Evolutionary conservation across 2,329 filamentous ascomycete species (phyloP).

Genomic region (Penicillium sp.): DNA sequence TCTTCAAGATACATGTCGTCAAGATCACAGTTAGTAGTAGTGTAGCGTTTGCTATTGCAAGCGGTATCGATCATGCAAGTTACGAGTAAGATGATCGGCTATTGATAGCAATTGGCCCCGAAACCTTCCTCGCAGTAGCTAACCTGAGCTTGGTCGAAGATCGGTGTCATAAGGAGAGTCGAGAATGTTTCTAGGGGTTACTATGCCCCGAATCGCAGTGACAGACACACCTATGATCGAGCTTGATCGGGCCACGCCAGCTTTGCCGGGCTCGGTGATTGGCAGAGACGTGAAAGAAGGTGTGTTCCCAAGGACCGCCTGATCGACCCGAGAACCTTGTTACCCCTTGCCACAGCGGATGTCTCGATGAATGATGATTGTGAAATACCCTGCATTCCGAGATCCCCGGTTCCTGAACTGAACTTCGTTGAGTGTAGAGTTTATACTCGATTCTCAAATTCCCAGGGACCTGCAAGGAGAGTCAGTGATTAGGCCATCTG

Average conservation of each 20-base stretch:
- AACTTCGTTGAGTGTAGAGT: neutral
- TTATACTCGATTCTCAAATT: neutral
- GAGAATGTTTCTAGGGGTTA: neutral
- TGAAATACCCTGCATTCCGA: neutral
- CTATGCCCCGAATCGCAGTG: neutral
- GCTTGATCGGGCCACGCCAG: slow-evolving; percentile 8
- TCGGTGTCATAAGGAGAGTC: neutral
- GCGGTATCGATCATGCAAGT: neutral
- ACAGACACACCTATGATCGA: slow-evolving; percentile 10
- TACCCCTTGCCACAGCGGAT: slow-evolving; percentile 7
- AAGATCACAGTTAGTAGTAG: neutral
- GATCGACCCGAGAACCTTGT: slow-evolving; percentile 16
- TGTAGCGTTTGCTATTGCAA: neutral
- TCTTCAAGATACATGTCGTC: neutral
- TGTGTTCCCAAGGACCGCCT: slow-evolving; percentile 2
- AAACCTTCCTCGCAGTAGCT: neutral
- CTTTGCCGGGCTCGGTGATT: slow-evolving; percentile 9
- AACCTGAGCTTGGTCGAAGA: neutral
- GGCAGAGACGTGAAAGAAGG: slow-evolving; percentile 6
- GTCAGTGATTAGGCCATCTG: neutral
- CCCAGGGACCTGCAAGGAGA: neutral
- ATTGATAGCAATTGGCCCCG: neutral
- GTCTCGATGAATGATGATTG: neutral
- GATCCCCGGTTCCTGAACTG: slow-evolving; percentile 1
- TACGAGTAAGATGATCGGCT: neutral